Percentiles rank a stretch among this genome's conserved stretches.
phyloP scores from a whole-genome alignment of 257 asterid species.

The Nicotiana attenuata region DNA sequence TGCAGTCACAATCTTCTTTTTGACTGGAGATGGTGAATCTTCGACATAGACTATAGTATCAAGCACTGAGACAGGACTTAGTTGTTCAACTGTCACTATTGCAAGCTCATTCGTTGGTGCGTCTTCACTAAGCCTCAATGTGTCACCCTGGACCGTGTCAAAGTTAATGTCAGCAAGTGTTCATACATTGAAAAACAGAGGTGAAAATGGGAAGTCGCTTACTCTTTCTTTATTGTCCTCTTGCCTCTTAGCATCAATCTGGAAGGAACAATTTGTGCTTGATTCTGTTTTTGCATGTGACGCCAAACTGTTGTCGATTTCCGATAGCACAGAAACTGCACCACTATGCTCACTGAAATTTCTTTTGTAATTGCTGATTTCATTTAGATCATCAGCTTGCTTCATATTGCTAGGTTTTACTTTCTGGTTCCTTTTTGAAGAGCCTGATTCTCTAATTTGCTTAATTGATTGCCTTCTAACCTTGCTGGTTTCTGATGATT shows the following conservation, averaged over 20 bases:
- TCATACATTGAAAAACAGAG: neutral
- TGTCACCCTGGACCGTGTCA: constrained; percentile 39
- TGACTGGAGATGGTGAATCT: constrained; percentile 87
- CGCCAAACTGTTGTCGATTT: constrained; percentile 54
- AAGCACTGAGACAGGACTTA: constrained; percentile 94
- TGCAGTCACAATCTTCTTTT: constrained; percentile 43
- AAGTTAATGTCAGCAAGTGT: constrained; percentile 20
- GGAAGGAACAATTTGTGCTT: constrained; percentile 33
- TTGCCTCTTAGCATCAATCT: constrained; percentile 29
- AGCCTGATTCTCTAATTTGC: constrained; percentile 29
- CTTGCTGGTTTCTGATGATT: constrained; percentile 34
- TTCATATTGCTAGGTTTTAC: constrained; percentile 34
- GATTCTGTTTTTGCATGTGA: constrained; percentile 60
- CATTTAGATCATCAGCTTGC: constrained; percentile 37
- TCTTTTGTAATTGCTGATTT: constrained; percentile 41
- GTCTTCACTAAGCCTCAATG: constrained; percentile 37
- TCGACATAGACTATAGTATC: constrained; percentile 61
- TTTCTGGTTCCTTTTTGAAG: constrained; percentile 30
- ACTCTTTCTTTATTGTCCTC: constrained; percentile 34
- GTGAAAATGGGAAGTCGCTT: constrained; percentile 5
- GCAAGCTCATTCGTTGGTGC: constrained; percentile 36
- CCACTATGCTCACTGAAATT: constrained; percentile 54
- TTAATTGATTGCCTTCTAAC: constrained; percentile 29
- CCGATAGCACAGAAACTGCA: constrained; percentile 63
- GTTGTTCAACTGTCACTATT: constrained; percentile 59